Evolutionary conservation across 2,329 filamentous ascomycete species (phyloP).

Genomic region (Nigrospora osmanthi): DNA sequence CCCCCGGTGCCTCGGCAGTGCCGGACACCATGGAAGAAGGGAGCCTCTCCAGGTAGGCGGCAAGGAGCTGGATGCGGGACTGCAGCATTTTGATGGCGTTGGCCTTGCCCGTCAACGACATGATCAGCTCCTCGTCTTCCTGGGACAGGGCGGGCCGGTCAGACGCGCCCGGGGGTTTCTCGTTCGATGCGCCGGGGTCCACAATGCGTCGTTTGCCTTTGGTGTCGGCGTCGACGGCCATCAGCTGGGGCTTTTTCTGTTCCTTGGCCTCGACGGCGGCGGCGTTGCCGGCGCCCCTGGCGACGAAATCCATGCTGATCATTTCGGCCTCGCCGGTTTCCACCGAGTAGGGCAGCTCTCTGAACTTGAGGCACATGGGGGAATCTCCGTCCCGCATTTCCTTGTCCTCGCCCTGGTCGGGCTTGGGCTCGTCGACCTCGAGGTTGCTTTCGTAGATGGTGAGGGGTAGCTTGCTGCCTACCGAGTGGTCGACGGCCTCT

Average conservation of each 20-base stretch:
- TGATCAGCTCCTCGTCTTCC: constrained; percentile 55
- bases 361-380: constrained; percentile 62
- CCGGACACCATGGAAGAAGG: constrained; percentile 45
- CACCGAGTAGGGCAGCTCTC: constrained; percentile 76
- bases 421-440: constrained; percentile 55
- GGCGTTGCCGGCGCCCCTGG: constrained; percentile 75
- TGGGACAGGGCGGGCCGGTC: constrained; percentile 41
- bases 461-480: constrained; percentile 76
- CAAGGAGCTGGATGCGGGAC: constrained; percentile 63
- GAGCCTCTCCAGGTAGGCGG: constrained; percentile 68
- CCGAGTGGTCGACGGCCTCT: constrained; percentile 42
- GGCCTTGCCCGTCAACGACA: constrained; percentile 71
- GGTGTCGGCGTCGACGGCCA: constrained; percentile 33
- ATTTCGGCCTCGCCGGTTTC: constrained; percentile 96
- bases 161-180: constrained; percentile 19
- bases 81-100: constrained; percentile 94
- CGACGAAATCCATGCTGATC: constrained; percentile 93
- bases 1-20: constrained; percentile 31
- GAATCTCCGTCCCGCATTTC: constrained; percentile 61
- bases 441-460: constrained; percentile 83
- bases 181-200: constrained; percentile 17
- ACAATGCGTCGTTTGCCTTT: constrained; percentile 43
- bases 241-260: constrained; percentile 33
- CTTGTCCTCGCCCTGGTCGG: constrained; percentile 53
- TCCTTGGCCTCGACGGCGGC: constrained; percentile 41